These are phyloP conservation scores for Rhizophora apiculata DNA, from an alignment of 345 rosid genomes.

Conservation along the genomic window DNA sequence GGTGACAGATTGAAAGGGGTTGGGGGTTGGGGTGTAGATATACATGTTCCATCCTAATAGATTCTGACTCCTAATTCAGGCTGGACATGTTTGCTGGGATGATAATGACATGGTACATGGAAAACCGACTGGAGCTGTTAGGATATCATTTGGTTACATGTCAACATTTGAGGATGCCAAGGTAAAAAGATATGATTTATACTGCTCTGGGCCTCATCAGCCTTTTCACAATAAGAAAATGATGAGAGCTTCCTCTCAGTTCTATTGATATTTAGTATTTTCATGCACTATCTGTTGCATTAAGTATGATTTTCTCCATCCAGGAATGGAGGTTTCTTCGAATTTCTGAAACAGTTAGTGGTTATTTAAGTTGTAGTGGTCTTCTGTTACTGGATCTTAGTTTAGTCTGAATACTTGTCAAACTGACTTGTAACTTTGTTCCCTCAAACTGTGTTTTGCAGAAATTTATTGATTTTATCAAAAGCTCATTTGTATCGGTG, in stretches of 20 bases:
- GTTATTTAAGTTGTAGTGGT: too few species aligned
- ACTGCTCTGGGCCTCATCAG: constrained; percentile 1
- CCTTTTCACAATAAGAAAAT: not conserved
- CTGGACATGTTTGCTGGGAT: constrained; percentile 98
- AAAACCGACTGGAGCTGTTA: constrained; percentile 90
- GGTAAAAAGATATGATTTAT: constrained; percentile 37
- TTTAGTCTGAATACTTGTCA: not conserved
- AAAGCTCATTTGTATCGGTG: constrained; percentile 53
- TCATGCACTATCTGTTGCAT: too few species aligned
- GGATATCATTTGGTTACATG: constrained; percentile 95
- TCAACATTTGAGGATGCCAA: constrained; percentile 93
- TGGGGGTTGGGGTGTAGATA: not conserved
- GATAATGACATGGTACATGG: constrained; percentile 80
- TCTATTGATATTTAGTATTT: too few species aligned
- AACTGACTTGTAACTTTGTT: constrained; percentile 1
- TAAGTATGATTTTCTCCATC: too few species aligned
- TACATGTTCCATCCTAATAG: not conserved
- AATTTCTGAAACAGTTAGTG: too few species aligned
- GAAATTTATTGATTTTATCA: constrained; percentile 75
- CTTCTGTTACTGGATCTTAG: constrained; percentile 8
- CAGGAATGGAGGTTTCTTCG: too few species aligned
- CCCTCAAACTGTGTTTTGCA: constrained; percentile 30
- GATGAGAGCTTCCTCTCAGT: too few species aligned
- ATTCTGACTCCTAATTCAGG: constrained; percentile 38
- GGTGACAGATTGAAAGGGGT: not conserved